Base-by-base conservation (phyloP, 2,329 filamentous ascomycete species). In the Ascosphaera aggregata region DNA sequence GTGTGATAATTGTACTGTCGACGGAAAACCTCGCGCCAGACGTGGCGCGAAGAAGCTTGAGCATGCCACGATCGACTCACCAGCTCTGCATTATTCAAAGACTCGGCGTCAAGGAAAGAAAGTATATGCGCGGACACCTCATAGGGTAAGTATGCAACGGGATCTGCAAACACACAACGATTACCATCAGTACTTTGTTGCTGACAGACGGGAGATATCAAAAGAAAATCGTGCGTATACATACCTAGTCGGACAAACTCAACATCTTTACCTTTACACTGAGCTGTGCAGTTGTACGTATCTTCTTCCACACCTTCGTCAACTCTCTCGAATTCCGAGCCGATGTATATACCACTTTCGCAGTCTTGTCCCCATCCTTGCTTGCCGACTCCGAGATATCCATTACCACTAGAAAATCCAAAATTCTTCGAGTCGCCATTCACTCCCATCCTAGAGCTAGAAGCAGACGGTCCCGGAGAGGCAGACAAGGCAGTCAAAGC, bases 11-110 rank as follows among this genome's bases (percentile, higher is more conserved):
- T 62, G 47, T 70, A 73, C 43, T 64, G 62, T 39, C 59, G 59
- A 31, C 69, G 60, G 51, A 76, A 77, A n/a, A 71, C 65, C 32
- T 61, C 58, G 40, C 66, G 66, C 73, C 73, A 77, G 35, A 76
- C 68, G 45, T 71, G 65, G 18, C 59, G 60, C 18, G 69, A 70
- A 13, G 60, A 60, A 20, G 69, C 69, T 42, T 68, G 57, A 16
- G 60, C 55, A 43, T 63, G 54, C 73, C 73, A 78, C 38, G 55
- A 50, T 35, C 53, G 60, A n/a, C 65, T 72, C 16, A 76, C 70
- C 13, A 60, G 52, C 48, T 72, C 67, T 20, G 65, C 62, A 37
- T 59, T 58, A 40, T 66, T 59, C 34, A 78, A 58, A 4, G 69
- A 69, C 31, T 57, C 52, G 4, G 66, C 65, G 44, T 75, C 71